Conservation (phyloP, 805 yeast species). For the Spathaspora arborariae region DNA sequence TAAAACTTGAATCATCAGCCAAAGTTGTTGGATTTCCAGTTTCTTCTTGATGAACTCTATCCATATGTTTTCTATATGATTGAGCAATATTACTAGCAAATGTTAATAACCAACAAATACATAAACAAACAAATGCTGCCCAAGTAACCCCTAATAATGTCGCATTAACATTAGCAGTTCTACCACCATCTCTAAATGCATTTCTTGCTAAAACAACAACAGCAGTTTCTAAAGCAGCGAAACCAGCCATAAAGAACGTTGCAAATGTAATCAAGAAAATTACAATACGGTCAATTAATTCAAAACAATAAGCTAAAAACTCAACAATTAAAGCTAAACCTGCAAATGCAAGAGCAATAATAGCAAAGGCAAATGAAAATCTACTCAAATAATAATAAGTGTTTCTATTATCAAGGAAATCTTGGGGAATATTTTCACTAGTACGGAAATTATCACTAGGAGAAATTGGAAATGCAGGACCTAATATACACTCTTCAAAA, state of each 20-base stretch:
- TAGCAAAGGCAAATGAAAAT: conserved; percentile 59
- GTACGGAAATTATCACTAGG: conserved; percentile 72
- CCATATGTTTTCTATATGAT: conserved; percentile 50
- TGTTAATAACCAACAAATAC: conserved; percentile 48
- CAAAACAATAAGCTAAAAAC: conserved; percentile 54
- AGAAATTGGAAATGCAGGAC: conserved; percentile 83
- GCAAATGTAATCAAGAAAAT: conserved; percentile 51
- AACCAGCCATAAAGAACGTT: conserved; percentile 53
- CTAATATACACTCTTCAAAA: conserved; percentile 49
- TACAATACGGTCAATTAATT: conserved; percentile 50
- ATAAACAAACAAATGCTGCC: conserved; percentile 59
- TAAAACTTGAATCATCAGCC: conserved; percentile 40
- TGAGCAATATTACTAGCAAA: conserved; percentile 48
- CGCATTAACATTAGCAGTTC: conserved; percentile 50
- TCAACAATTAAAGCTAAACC: conserved; percentile 59
- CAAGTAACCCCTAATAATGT: conserved; percentile 61
- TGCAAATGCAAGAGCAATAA: conserved; percentile 57
- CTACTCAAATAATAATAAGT: conserved; percentile 62
- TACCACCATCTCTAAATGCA: conserved; percentile 52
- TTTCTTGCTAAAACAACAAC: conserved; percentile 69
- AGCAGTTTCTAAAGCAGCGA: conserved; percentile 72
- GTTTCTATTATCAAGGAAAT: conserved; percentile 52
- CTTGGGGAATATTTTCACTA: conserved; percentile 46
- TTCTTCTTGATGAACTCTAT: conserved; percentile 29
- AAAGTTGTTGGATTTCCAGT: conserved; percentile 18